Conservation (phyloP, 1,284 basidiomycete genomes). For the Trametes sp. region DNA sequence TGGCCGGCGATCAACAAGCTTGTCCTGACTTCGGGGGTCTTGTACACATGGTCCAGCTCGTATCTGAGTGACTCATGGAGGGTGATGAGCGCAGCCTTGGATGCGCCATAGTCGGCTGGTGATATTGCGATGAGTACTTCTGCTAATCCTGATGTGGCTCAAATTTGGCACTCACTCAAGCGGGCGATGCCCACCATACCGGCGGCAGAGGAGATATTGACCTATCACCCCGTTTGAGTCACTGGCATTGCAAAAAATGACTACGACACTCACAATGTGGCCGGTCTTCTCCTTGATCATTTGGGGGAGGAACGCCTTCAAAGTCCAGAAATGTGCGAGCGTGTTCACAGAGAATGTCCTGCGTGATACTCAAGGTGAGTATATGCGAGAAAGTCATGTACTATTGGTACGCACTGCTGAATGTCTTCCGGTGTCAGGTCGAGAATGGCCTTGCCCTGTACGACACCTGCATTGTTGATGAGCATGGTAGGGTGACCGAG, state of each 20-base stretch:
- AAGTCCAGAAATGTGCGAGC: constrained; percentile 88
- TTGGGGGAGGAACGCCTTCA: constrained; percentile 92
- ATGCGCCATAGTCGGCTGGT: constrained; percentile 86
- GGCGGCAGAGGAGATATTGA: constrained; percentile 85
- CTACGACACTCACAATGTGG: constrained; percentile 73
- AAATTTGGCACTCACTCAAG: constrained; percentile 66
- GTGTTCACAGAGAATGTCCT: constrained; percentile 94
- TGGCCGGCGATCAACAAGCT: constrained; percentile 84
- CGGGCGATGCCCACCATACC: constrained; percentile 80
- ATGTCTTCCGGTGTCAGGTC: constrained; percentile 84
- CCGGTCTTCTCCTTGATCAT: constrained; percentile 83
- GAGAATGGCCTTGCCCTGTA: constrained; percentile 86
- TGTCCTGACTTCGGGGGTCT: constrained; percentile 77
- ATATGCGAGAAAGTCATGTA: background rate
- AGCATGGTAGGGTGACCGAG: constrained; percentile 90
- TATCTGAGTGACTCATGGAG: constrained; percentile 84
- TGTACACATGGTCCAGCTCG: constrained; percentile 86
- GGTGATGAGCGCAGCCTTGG: constrained; percentile 83
- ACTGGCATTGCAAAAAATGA: background rate
- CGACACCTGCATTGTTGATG: constrained; percentile 96
- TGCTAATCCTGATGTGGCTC: background rate
- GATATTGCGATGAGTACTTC: constrained; percentile 20
- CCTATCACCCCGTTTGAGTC: constrained; percentile 46
- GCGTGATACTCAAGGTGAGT: constrained; percentile 15
- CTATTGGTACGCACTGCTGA: constrained; percentile 65